A percentile compares a stretch with the other conserved stretches of the same genome.
phyloP scores from a whole-genome alignment of 805 yeast genomes.

The Kuraishia capsulata region DNA sequence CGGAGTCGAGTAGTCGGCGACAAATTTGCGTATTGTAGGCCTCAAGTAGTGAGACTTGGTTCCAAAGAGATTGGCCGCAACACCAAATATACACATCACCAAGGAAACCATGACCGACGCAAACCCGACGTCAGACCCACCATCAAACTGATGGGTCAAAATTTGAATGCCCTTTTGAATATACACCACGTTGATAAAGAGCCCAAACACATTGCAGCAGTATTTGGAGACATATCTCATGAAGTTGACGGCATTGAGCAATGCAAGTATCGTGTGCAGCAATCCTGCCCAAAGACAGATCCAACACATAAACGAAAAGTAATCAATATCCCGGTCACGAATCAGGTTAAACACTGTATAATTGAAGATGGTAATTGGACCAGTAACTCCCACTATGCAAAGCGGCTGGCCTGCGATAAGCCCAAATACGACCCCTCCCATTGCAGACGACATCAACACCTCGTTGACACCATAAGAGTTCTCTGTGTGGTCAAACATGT shows the following conservation, averaged over 20 bases:
- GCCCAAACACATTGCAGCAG: constrained; percentile 90
- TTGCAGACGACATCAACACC: constrained; percentile 70
- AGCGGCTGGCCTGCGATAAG: constrained; percentile 82
- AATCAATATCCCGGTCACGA: constrained; percentile 39
- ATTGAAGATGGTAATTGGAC: constrained; percentile 88
- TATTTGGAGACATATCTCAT: constrained; percentile 67
- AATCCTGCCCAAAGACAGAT: constrained; percentile 84
- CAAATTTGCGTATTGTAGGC: constrained; percentile 51
- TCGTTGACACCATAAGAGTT: constrained; percentile 90
- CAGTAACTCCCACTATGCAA: constrained; percentile 95
- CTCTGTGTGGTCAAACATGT: constrained; percentile 87
- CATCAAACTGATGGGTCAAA: constrained; percentile 56
- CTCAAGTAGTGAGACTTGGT: constrained; percentile 51
- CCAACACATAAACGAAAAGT: constrained; percentile 95
- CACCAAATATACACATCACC: constrained; percentile 70
- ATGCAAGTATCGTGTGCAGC: constrained; percentile 66
- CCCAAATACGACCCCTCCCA: constrained; percentile 89
- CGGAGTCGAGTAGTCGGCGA: constrained; percentile 85
- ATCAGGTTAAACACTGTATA: constrained; percentile 79
- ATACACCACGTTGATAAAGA: constrained; percentile 82
- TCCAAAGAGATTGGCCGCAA: constrained; percentile 51
- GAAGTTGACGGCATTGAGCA: constrained; percentile 57
- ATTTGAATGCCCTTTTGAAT: constrained; percentile 88
- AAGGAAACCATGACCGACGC: constrained; percentile 69
- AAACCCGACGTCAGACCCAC: constrained; percentile 42